Base-by-base conservation (phyloP, 768 basidiomycete genomes). In the Pleurotus giganteus region DNA sequence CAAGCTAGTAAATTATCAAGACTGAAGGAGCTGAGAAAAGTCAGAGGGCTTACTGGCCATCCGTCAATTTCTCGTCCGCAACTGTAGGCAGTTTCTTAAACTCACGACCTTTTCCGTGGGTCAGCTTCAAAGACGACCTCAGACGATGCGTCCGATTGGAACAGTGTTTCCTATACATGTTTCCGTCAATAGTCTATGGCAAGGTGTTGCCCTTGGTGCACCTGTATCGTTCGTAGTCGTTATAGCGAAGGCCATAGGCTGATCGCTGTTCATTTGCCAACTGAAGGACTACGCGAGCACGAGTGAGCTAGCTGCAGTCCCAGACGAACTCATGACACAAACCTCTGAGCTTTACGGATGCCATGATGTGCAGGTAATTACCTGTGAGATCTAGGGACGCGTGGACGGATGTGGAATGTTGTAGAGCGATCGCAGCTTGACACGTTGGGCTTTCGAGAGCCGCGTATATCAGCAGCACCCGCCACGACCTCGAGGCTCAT, bases 231-330 rank as follows among this genome's bases (percentile, higher is more conserved):
- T 78, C 74, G 68, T 85, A 88, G 66, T 98, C 95, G 64, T 88
- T 91, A 66, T 92, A 94, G 58, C 95, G 85, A 58, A 97, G 73
- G 4, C 96, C 96, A 68, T 95, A 96, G 3, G 90, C 85, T 59
- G 79, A 92, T 54, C 96, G 85, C 65, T 97, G 93, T 66, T 92
- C 88, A 67, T 95, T 94, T 34, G 83, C 84, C 50, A 93, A 78
- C 64, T 86, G 85, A 51, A 51, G 49, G 9, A 36, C 49, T 51
- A 24, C n/a, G 12, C 31, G 6, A 7, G 24, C 8, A 51, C 26
- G 49, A 51, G 37, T 32, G 17, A 23, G 8, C n/a, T 7, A 11
- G 15, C 17, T 7, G 12, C 17, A 45, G 9, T 7, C 44, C 44
- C 3, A 23, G 17, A 36, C n/a, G 15, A 34, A 37, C 9, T 49